Evolutionary conservation across 108 stramenopile species (phyloP), one percentile per base, ranked within the genome.

Genomic region (Craspedostauros australis): DNA sequence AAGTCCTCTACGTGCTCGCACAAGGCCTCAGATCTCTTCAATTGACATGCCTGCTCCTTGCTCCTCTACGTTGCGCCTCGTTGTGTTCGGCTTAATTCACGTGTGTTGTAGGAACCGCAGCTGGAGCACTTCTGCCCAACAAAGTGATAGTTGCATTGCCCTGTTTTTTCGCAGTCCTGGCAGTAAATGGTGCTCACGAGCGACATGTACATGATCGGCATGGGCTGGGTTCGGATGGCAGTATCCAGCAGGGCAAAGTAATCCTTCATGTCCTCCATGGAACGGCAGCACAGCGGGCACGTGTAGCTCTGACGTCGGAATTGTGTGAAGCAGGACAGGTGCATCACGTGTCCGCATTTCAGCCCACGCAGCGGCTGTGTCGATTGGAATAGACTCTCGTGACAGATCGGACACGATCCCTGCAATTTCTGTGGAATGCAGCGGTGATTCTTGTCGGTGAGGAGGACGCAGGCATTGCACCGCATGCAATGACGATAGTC

Each of bases 401-500:
- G 73, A 73, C 96, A 96, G 52, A 97, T 92, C 5, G 95, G 91
- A 46, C 96, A 97, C 62, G 87, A 73, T 8, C 88, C 90, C 68
- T 96, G 92, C 19, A 96, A 66, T 45, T 76, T 68, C 65, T 95
- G 93, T n/a, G 85, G 87, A 58, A 94, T 88, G 68, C 96, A 98
- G 5, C 77, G 79, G 56, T 94, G 91, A 4, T 75, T 73, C 16
- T 78, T 47, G 57, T 95, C 91, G 5, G 32, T 61, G 26, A 91
- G 39, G 3, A 86, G 78, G 14, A 98, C 90, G 58, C 96, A 98
- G 7, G 94, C 93, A 76, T 98, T 98, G 73, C 96, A 98, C 8
- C 85, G 80, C 96, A 98, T 96, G 74, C 96, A 98, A 59, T 98
- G 96, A 24, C 88, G 80, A 71, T 79, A 96, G 52, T 98, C 96